Evolutionary conservation across 768 basidiomycete species (phyloP).

Genomic region (Suillus plorans): DNA sequence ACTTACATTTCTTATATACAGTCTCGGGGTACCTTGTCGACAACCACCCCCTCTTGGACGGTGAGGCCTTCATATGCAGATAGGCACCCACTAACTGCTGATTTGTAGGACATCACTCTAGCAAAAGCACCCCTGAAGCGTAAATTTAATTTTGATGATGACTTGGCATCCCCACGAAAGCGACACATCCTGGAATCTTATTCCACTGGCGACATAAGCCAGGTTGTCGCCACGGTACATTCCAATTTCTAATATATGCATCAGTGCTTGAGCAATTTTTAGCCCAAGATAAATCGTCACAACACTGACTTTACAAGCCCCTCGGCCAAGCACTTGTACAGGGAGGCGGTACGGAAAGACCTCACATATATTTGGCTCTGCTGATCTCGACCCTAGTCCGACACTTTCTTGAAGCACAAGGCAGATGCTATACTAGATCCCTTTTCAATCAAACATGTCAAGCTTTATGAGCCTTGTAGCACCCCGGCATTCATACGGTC

Average conservation of each 20-base stretch:
- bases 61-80: neutral
- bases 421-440: neutral
- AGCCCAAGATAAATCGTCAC: neutral
- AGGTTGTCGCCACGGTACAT: neutral
- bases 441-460: neutral
- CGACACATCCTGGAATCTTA: neutral
- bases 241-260: neutral
- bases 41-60: neutral
- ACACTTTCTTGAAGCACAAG: neutral
- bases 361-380: neutral
- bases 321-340: neutral
- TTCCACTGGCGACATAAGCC: neutral
- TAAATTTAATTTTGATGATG: neutral
- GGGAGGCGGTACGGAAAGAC: neutral
- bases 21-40: neutral
- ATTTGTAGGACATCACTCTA: neutral
- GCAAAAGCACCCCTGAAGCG: neutral
- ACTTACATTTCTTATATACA: neutral
- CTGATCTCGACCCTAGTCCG: neutral
- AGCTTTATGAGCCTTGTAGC: neutral
- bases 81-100: neutral
- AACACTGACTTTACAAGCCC: neutral
- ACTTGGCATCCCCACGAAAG: neutral
- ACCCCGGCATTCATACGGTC: neutral
- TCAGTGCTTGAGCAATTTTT: neutral